phyloP scores from a whole-genome alignment of 345 rosid species.

The Corymbia maculata region DNA sequence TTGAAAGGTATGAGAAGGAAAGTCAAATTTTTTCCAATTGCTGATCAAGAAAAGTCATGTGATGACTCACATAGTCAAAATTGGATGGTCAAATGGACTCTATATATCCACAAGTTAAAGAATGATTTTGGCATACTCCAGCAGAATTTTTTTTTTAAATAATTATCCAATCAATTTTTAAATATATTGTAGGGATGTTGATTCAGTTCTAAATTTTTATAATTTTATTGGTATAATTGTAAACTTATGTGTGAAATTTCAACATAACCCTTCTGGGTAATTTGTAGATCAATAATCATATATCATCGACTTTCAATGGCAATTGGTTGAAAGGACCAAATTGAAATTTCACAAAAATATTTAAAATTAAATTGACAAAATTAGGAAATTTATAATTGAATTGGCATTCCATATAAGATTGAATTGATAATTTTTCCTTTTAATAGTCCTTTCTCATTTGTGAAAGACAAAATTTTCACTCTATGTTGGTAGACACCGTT shows the following conservation, averaged over 20 bases:
- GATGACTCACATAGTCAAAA: not conserved
- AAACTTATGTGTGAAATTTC: not conserved
- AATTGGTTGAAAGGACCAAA: accelerated
- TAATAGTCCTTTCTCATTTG: not conserved
- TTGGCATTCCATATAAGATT: accelerated
- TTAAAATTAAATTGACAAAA: not conserved
- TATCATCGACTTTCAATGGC: accelerated
- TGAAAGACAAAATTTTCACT: not conserved
- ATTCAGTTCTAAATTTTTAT: not conserved
- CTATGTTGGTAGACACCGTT: not conserved
- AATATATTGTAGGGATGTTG: accelerated
- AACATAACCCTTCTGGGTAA: accelerated
- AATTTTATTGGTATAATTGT: not conserved
- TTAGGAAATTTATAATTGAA: accelerated
- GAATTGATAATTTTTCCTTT: not conserved
- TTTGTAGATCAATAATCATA: accelerated
- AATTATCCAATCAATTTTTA: not conserved
- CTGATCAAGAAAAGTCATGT: not conserved
- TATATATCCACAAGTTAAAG: not conserved
- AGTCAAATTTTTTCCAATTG: not conserved
- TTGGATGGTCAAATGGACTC: not conserved
- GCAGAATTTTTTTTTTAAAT: accelerated
- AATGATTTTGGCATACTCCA: not conserved
- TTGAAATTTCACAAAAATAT: accelerated
- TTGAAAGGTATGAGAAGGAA: not conserved